Evolutionary conservation across 352 stramenopile genomes (phyloP).

Genomic region (Phytophthora fragariaefolia): DNA sequence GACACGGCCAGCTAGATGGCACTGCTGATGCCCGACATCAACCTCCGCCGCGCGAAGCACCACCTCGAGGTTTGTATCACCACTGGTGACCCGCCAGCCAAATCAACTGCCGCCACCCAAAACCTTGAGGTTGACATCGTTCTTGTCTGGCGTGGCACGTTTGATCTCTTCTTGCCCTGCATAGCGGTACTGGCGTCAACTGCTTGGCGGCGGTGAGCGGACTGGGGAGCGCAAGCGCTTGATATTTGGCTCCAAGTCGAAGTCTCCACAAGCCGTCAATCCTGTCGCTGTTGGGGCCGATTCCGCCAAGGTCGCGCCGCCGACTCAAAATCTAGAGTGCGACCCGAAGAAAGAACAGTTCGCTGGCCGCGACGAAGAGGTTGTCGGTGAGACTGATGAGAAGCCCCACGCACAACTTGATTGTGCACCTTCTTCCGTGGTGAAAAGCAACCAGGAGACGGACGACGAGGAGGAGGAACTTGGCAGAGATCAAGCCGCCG

Average conservation of each 20-base stretch:
- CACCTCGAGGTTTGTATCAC: conserved; percentile 64
- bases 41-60: conserved; percentile 64
- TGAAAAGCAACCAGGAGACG: conserved; percentile 25
- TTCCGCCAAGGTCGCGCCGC: conserved; percentile 21
- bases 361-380: not conserved
- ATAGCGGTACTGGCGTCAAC: conserved; percentile 51
- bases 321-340: conserved; percentile 31
- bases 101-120: no score
- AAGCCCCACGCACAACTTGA: conserved; percentile 11
- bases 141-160: conserved; percentile 8
- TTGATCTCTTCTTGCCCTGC: conserved; percentile 3
- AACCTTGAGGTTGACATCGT: not conserved
- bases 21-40: conserved; percentile 74
- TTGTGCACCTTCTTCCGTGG: conserved; percentile 21
- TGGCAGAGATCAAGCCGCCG: conserved; percentile 19
- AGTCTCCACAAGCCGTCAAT: conserved; percentile 7
- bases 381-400: not conserved
- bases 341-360: conserved; percentile 20
- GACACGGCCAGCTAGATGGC: conserved; percentile 41
- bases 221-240: conserved; percentile 13
- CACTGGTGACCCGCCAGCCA: no score
- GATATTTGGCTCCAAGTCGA: conserved; percentile 38
- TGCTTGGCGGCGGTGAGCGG: conserved; percentile 37
- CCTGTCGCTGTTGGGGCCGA: conserved; percentile 2
- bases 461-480: conserved; percentile 7